Evolutionary conservation across 1,284 basidiomycete genomes (phyloP).

Genomic region (Papiliotrema fonsecae): DNA sequence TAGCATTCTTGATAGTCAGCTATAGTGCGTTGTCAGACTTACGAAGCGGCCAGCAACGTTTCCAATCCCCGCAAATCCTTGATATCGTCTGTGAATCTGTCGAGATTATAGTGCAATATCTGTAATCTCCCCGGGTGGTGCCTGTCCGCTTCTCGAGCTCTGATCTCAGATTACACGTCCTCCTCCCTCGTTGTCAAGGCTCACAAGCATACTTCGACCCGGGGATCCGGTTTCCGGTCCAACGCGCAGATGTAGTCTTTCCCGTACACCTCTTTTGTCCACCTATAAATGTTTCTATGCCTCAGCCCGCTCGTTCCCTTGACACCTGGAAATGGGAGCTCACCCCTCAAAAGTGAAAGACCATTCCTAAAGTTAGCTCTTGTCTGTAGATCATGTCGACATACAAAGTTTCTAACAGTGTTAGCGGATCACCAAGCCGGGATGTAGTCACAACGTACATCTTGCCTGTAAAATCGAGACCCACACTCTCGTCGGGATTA

Average conservation of each 20-base stretch:
- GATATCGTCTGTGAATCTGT: conserved; percentile 44
- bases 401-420: neutral
- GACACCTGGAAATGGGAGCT: too few relatives aligned
- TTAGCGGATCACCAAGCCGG: neutral
- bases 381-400: neutral
- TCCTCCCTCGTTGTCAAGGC: conserved; percentile 2
- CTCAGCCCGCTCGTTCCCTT: too few relatives aligned
- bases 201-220: conserved; percentile 44
- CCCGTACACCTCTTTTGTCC: conserved; percentile 38
- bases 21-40: neutral
- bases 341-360: conserved; percentile 43
- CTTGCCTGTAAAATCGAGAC: conserved; percentile 40
- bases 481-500: conserved; percentile 40
- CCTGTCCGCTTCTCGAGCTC: conserved; percentile 29
- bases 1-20: neutral
- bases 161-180: conserved; percentile 2
- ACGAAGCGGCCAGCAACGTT: conserved; percentile 37
- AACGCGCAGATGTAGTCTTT: conserved; percentile 44
- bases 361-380: conserved; percentile 34
- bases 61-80: conserved; percentile 43
- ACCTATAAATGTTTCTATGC: conserved; percentile 39
- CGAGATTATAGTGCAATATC: conserved; percentile 46
- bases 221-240: conserved; percentile 44
- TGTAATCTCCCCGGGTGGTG: conserved; percentile 35
- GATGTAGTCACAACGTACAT: conserved; percentile 28